A percentile compares a stretch with the other conserved stretches of the same genome.
Conservation (phyloP, 139 green algal species). For the Mesotaenium endlicherianum region DNA sequence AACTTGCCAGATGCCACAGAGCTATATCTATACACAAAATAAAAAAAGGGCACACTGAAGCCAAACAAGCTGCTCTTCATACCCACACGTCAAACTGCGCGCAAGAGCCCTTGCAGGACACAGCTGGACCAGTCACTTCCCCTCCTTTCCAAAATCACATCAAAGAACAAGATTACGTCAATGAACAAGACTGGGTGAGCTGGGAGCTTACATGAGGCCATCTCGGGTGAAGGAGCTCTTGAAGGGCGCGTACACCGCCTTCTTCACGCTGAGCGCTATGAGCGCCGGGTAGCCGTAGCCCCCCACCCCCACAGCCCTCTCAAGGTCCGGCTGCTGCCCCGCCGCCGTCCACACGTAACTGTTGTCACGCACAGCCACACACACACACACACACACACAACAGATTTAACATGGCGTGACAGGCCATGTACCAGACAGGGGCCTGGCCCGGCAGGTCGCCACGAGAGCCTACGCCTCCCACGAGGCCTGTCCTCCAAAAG, state of each 20-base stretch:
- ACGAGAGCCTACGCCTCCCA: no score
- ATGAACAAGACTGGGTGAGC: not conserved
- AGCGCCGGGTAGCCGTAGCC: slow-evolving; percentile 62
- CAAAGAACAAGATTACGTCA: not conserved
- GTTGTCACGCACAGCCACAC: slow-evolving; percentile 52
- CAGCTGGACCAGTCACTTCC: no score
- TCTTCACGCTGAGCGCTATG: slow-evolving; percentile 35
- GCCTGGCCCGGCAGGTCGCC: no score
- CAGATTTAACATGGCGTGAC: no score
- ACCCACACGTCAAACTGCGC: not conserved
- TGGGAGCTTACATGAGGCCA: not conserved
- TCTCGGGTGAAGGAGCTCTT: not conserved
- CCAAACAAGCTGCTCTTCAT: not conserved
- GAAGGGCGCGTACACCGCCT: slow-evolving; percentile 4
- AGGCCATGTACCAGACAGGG: no score
- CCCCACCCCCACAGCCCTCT: slow-evolving; percentile 77
- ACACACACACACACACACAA: no score
- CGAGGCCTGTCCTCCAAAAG: no score
- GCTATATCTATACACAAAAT: not conserved
- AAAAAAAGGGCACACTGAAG: not conserved
- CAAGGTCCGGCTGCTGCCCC: slow-evolving; percentile 67
- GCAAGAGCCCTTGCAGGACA: no score
- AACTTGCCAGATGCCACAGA: no score
- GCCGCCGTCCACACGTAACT: slow-evolving; percentile 79
- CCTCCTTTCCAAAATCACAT: not conserved